Evolutionary conservation across 352 stramenopile genomes (phyloP), one percentile per base, ranked within the genome.

Genomic region (Phytopythium helicoides): DNA sequence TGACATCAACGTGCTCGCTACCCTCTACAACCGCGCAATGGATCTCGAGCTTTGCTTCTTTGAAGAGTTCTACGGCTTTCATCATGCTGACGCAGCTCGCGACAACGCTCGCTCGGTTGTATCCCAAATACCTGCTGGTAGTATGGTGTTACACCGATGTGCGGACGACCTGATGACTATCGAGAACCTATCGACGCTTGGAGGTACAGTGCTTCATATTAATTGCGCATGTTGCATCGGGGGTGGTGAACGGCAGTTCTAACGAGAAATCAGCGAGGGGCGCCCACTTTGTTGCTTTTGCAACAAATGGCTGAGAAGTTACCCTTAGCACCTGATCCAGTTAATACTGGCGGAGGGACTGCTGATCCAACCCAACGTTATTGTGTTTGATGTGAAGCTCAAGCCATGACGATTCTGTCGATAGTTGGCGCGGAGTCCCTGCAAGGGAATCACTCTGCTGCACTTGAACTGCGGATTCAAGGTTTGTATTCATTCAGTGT

Each of bases 321-420:
- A 80, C 70, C 61, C 70, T 80, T 80, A 71, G 66, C 67, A 80
- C 70, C 70, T 80, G 70, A 80, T 80, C 70, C 70, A 80, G 70
- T 74, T 80, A 73, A 62, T 63, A 75, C 70, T 80, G 70, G 70
- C 70, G 70, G 70, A 80, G 70, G 70, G 70, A 80, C 67, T 73
- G 70, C 70, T 80, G 70, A 45, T 47, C 45, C 45, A 40, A 51
- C 45, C 45, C 45, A 51, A 51, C 28, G 16, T 49, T 51, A 18
- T 40, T 11, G 18, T 21, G 36, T 51, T n/a, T 51, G 28, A 18
- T 28, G 36, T 40, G 45, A 28, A 39, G 28, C 36, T 51, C 28
- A 33, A 33, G 28, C 28, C 5, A 33, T 33, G 28, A 33, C 28
- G 9, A 33, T 33, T 10, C 28, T 33, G 28, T 33, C 28, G 28